phyloP scores from a whole-genome alignment of 164 flowering plant genomes.

The Nymphaea thermarum region DNA sequence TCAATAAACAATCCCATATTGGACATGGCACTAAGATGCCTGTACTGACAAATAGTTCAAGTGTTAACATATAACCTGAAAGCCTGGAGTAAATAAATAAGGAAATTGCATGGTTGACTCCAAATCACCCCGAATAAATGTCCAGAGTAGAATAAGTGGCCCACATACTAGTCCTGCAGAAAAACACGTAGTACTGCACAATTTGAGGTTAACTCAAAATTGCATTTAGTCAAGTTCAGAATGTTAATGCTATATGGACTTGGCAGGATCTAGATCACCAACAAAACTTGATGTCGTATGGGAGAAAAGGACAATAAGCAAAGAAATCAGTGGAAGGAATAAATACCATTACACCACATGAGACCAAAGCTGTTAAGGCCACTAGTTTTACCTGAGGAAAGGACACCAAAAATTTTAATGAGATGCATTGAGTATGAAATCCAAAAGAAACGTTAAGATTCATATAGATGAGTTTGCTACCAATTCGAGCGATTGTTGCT shows the following conservation, averaged over 20 bases:
- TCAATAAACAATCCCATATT: no score
- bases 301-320: not conserved
- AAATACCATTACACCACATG: conserved; percentile 90
- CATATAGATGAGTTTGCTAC: conserved; percentile 21
- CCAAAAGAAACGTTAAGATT: not conserved
- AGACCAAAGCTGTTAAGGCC: conserved; percentile 90
- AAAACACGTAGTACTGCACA: not conserved
- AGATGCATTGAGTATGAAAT: not conserved
- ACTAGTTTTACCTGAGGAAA: conserved; percentile 57
- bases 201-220: not conserved
- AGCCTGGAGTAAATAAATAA: conserved; percentile 61
- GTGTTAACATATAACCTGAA: conserved; percentile 38
- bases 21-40: no score
- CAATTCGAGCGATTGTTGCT: conserved; percentile 84
- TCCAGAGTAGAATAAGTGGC: conserved; percentile 75
- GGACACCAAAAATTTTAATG: not conserved
- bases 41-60: no score
- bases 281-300: no score
- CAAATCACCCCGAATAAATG: conserved; percentile 70
- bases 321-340: not conserved
- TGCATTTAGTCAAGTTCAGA: not conserved
- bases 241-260: no score
- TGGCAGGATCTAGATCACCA: no score
- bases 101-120: conserved; percentile 51
- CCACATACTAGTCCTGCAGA: conserved; percentile 67